Evolutionary conservation across 106 monocot genomes (phyloP), one percentile per base, ranked within the genome.

Genomic region (Allium fistulosum): DNA sequence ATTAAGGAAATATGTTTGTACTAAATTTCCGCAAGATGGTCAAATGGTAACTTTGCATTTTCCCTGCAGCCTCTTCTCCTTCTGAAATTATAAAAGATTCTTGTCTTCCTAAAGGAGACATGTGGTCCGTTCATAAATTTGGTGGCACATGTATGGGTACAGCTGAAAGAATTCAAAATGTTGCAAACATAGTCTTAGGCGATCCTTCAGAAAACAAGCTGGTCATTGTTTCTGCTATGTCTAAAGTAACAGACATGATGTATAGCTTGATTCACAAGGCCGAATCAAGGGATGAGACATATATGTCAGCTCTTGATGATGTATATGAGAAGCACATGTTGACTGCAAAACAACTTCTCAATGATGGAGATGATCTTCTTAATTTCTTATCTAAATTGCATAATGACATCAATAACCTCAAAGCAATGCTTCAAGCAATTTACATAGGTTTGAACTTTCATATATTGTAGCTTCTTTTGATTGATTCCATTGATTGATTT

Each of bases 51-150:
- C 13, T 51, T 47, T 46, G 56, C n/a, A 2, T 2, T 14, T 28
- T 53, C 10, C 28, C 22, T 63, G 14, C 82, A 99, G 97, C 82
- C 74, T 69, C 80, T 71, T 87, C 85, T n/a, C 10, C 86, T 46
- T 77, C 88, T 28, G 76, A 82, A 51, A 71, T 72, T 59, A 53
- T 65, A 27, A 78, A 80, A 59, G 67, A 58, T 47, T 71, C 57
- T 49, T 13, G 55, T 49, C 71, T 92, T 66, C 84, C 82, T 15
- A 92, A 83, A 72, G 97, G 90, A 53, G 87, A 79, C 47, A 76
- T 86, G 82, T 99, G 97, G 97, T 89, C 97, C 58, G 92, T 99
- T 74, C 97, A 99, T 78, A 99, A 99, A 74, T 99, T 99, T 83
- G 97, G 97, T 63, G 97, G 97, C 57, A 90, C 97, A 50, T 99